Percentiles rank a stretch among this genome's conserved stretches.
Evolutionary conservation across 2,329 filamentous ascomycete species (phyloP).

Genomic region (Stenocarpella maydis): DNA sequence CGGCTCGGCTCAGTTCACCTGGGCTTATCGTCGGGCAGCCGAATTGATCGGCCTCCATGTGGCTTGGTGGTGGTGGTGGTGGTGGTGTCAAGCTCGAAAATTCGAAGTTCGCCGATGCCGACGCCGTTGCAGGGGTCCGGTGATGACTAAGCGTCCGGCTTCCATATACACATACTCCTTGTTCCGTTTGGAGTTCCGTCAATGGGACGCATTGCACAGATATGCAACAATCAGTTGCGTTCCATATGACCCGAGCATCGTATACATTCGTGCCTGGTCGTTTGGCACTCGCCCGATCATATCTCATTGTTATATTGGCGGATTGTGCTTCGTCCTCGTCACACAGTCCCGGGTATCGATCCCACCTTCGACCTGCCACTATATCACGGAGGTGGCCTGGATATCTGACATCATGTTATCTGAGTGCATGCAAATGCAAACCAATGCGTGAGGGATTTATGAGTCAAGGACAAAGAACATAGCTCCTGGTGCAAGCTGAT

Average conservation of each 20-base stretch:
- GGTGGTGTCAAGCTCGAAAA: constrained; percentile 30
- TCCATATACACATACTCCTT: too few species aligned
- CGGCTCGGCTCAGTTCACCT: constrained; percentile 13
- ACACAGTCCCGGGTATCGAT: neutral
- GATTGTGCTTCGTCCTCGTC: neutral
- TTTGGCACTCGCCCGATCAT: too few species aligned
- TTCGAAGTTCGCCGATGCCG: constrained; percentile 31
- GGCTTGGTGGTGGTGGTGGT: neutral
- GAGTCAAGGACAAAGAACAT: neutral
- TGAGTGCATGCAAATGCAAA: neutral
- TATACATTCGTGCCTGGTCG: neutral
- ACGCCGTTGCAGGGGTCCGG: constrained; percentile 17
- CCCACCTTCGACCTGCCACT: neutral
- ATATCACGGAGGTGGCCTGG: neutral
- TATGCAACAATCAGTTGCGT: neutral
- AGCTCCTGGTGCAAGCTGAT: constrained; percentile 3
- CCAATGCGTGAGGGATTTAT: neutral
- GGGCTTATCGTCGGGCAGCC: constrained; percentile 7
- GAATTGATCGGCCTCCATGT: neutral
- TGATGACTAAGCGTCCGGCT: constrained; percentile 6
- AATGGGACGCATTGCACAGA: too few species aligned
- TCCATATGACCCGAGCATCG: neutral
- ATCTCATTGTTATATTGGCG: neutral
- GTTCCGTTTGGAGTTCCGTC: too few species aligned
- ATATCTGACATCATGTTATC: neutral